A percentile compares a stretch with the other conserved stretches of the same genome.
These are phyloP conservation scores for Quercus dentata DNA, from an alignment of 306 rosid species.

Conservation along the genomic window DNA sequence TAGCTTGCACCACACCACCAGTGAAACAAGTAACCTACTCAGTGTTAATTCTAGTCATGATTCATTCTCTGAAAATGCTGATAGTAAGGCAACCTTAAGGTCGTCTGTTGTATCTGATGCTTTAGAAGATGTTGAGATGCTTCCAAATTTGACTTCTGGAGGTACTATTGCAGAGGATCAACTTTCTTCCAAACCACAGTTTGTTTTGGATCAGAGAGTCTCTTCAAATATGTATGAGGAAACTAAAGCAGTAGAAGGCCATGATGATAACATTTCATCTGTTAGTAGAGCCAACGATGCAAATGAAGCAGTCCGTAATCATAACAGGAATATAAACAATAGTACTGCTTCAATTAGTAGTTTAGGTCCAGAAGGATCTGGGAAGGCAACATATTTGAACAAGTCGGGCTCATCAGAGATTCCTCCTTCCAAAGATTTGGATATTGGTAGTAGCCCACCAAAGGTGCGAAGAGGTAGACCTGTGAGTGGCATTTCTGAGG, in stretches of 20 bases:
- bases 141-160: conserved; percentile 19
- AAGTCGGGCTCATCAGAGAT: conserved; percentile 35
- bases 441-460: conserved; percentile 27
- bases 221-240: conserved; percentile 29
- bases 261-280: conserved; percentile 56
- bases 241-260: conserved; percentile 49
- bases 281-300: conserved; percentile 57
- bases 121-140: conserved; percentile 19
- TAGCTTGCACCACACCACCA: conserved; percentile 43
- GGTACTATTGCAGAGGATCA: conserved; percentile 21
- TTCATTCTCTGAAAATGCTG: conserved; percentile 66
- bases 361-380: conserved; percentile 42
- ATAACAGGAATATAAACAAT: conserved; percentile 38
- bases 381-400: conserved; percentile 34
- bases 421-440: conserved; percentile 38
- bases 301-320: conserved; percentile 26
- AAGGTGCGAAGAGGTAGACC: conserved; percentile 36
- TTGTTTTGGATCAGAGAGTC: not conserved
- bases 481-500: conserved; percentile 28
- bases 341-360: conserved; percentile 55
- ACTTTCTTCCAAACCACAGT: conserved; percentile 12
- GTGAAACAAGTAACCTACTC: conserved; percentile 59
- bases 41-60: conserved; percentile 54
- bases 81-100: conserved; percentile 47
- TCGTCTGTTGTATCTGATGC: conserved; percentile 17